Conservation (phyloP, 2,329 filamentous ascomycete genomes). For the Ophiocordyceps camponoti-leonardi region DNA sequence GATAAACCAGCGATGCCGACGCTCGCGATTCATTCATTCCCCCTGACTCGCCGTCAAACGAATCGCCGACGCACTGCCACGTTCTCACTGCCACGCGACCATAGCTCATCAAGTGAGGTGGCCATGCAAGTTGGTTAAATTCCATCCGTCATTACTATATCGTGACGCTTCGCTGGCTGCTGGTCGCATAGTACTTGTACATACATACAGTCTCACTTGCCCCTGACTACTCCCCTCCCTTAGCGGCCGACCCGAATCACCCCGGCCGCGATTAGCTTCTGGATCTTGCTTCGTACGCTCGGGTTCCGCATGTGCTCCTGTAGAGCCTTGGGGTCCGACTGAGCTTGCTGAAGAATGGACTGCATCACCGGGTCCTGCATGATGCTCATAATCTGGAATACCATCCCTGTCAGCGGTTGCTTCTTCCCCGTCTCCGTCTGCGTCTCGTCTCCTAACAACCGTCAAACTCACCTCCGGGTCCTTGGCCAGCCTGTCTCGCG, state of each 20-base stretch:
- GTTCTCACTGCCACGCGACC: not conserved
- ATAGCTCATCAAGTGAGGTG: not conserved
- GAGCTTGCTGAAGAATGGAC: conserved; percentile 89
- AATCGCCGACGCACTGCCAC: not conserved
- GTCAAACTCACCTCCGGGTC: conserved; percentile 63
- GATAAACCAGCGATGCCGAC: too few relatives aligned
- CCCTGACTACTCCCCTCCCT: not conserved
- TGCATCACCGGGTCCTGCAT: conserved; percentile 97
- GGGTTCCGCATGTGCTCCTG: conserved; percentile 97
- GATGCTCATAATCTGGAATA: conserved; percentile 57
- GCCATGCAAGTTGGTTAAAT: not conserved
- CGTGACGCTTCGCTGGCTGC: not conserved
- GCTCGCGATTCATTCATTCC: too few relatives aligned
- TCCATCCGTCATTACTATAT: not conserved
- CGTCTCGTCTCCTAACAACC: not conserved
- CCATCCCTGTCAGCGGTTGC: conserved; percentile 1
- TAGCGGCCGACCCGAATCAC: conserved; percentile 61
- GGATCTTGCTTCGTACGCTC: conserved; percentile 68
- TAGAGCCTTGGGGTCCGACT: conserved; percentile 78
- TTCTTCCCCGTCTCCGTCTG: not conserved
- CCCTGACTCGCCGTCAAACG: not conserved
- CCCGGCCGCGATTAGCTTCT: conserved; percentile 85
- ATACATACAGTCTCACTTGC: too few relatives aligned
- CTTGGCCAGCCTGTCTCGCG: conserved; percentile 72
- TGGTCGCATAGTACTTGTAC: not conserved